Evolutionary conservation across 202 grass and related monocot species (phyloP).

Genomic region (Hordeum pubiflorum): DNA sequence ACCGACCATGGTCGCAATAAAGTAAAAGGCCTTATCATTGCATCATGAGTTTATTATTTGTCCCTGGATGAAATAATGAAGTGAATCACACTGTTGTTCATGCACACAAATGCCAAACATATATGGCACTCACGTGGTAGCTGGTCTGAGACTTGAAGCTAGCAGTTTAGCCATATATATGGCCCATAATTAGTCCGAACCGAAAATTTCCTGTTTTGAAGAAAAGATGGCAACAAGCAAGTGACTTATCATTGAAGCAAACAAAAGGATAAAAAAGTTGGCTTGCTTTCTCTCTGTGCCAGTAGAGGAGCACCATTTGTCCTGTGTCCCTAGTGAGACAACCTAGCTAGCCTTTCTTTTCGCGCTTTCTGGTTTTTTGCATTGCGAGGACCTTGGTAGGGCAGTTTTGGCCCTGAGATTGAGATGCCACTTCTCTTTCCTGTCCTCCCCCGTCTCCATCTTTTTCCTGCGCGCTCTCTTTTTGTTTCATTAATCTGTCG

Average conservation of each 20-base stretch:
- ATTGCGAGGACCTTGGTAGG: constrained; percentile 2
- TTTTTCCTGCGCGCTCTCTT: constrained; percentile 38
- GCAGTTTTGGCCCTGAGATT: constrained; percentile 27
- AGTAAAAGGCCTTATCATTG: background rate
- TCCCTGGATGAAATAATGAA: background rate
- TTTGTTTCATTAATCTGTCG: constrained; percentile 77
- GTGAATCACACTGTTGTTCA: background rate
- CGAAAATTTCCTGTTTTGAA: background rate
- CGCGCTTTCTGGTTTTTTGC: constrained; percentile 11
- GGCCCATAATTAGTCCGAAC: background rate
- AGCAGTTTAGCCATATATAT: background rate
- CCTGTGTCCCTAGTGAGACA: constrained; percentile 57
- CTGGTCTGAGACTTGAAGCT: background rate
- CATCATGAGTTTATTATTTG: background rate
- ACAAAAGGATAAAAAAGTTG: constrained; percentile 29
- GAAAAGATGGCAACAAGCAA: background rate
- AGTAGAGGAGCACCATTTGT: constrained; percentile 29
- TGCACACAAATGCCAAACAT: background rate
- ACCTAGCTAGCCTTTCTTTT: constrained; percentile 38
- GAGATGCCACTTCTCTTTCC: constrained; percentile 40
- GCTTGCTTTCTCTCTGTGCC: background rate
- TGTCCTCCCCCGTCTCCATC: constrained; percentile 14
- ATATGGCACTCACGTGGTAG: background rate
- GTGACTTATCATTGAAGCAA: constrained; percentile 53
- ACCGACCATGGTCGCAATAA: background rate